Evolutionary conservation across 108 stramenopile species (phyloP), one percentile per base, ranked within the genome.

Genomic region (Cyclotella choctawhatcheeana): DNA sequence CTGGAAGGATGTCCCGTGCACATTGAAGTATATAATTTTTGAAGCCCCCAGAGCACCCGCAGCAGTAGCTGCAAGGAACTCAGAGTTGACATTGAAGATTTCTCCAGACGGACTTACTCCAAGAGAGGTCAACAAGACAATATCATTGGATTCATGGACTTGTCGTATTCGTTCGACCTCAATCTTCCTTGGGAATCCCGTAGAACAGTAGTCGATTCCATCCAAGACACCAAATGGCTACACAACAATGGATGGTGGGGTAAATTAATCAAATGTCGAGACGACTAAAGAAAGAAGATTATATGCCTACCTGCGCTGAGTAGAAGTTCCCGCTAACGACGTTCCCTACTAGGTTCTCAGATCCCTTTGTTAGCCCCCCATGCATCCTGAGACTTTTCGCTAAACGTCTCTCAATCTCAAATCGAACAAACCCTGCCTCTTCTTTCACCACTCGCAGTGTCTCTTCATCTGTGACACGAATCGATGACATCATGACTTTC

Each of bases 341-440:
- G 60, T 92, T 93, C 44, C 93, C 93, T 47, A 86, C 83, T 43
- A 83, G 77, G 31, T 70, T 59, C 27, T 82, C 76, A 10, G 60
- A 58, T 13, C 84, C 82, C 59, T 76, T 82, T 3, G 69, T 64
- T 21, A 76, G 37, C 13, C 74, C 71, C 3, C 91, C 90, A 66
- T 92, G 88, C 58, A 83, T 47, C 52, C 86, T 78, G 40, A 95
- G 58, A 53, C 88, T 81, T 53, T 91, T 76, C 17, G 94, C 95
- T 55, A 98, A 71, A 48, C 93, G 86, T 33, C 95, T 73, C 67
- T 98, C 97, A 55, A 98, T 94, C 71, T 97, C 96, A 78, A 96
- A 95, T 58, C 98, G 78, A n/a, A 96, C 95, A 65, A 87, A 93
- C 29, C 97, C 97, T 8, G 96, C 94, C 64, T 96, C 96, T 77